Conservation (phyloP, 306 rosid species). For the Cucurbita argyrosperma region DNA sequence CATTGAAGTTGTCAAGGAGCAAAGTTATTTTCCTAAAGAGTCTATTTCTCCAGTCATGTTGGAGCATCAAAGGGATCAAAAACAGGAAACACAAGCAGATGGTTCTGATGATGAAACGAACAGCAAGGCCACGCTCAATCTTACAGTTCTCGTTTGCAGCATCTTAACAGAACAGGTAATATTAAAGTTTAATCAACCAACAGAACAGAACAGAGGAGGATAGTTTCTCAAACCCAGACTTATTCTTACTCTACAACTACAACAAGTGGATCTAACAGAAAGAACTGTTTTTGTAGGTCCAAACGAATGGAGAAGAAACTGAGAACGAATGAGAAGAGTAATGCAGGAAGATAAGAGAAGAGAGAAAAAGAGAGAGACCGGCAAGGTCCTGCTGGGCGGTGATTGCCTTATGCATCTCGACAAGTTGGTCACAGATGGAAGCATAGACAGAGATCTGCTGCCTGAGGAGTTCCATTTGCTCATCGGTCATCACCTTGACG, state of each 20-base stretch:
- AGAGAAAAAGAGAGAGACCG: conserved; percentile 25
- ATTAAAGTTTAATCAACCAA: not conserved
- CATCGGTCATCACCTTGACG: conserved; percentile 64
- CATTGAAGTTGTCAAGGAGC: not conserved
- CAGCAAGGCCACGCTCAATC: not conserved
- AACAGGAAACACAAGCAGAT: not conserved
- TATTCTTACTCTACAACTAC: not conserved
- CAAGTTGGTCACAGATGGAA: conserved; percentile 52
- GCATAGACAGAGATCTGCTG: conserved; percentile 56
- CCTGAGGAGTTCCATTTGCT: conserved; percentile 51
- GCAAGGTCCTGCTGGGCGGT: conserved; percentile 48
- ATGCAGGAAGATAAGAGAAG: not conserved
- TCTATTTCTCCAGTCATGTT: not conserved
- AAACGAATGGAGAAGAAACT: not conserved
- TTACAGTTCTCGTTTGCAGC: not conserved
- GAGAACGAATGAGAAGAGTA: not conserved
- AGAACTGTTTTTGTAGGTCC: not conserved
- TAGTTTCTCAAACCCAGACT: not conserved
- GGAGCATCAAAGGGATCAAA: not conserved
- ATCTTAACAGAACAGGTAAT: not conserved
- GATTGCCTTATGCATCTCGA: conserved; percentile 50
- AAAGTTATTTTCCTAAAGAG: not conserved
- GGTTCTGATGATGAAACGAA: not conserved
- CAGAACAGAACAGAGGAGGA: not conserved
- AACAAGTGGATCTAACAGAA: not conserved